Evolutionary conservation across 495 filamentous ascomycete genomes (phyloP).

Genomic region (Darksidea phi): DNA sequence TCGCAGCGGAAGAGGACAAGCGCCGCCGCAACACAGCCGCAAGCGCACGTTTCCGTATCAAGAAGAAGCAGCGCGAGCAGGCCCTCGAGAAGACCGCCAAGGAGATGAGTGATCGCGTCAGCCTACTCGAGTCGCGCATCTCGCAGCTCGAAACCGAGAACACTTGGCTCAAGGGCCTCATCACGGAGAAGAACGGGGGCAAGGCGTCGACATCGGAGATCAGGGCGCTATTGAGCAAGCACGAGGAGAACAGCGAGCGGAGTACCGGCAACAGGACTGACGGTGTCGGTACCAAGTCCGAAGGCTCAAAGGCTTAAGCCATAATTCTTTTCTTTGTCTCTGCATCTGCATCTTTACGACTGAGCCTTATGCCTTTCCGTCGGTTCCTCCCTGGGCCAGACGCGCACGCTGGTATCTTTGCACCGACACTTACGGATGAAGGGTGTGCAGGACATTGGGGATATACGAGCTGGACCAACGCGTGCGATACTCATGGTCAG

Average conservation of each 20-base stretch:
- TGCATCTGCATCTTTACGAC: background rate
- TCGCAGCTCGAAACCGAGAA: slow-evolving; percentile 91
- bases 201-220: slow-evolving; percentile 38
- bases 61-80: slow-evolving; percentile 99
- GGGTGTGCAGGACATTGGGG: too few species aligned
- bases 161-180: slow-evolving; percentile 89
- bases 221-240: slow-evolving; percentile 28
- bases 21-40: slow-evolving; percentile 94
- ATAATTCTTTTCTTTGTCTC: slow-evolving; percentile 20
- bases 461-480: too few species aligned
- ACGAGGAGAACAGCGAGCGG: slow-evolving; percentile 26
- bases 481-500: too few species aligned
- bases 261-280: slow-evolving; percentile 33
- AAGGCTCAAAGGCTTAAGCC: slow-evolving; percentile 32
- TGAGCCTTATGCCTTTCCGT: background rate
- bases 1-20: slow-evolving; percentile 94
- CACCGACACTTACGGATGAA: too few species aligned
- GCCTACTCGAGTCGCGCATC: slow-evolving; percentile 74
- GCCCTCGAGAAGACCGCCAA: slow-evolving; percentile 86
- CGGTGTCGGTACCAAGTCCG: slow-evolving; percentile 28
- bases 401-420: background rate
- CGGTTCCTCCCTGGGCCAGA: background rate
- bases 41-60: slow-evolving; percentile 89
- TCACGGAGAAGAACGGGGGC: slow-evolving; percentile 83
- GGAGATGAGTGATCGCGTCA: slow-evolving; percentile 84